phyloP scores from a whole-genome alignment of 1,284 basidiomycete species.

The Irpex rosettiformis region DNA sequence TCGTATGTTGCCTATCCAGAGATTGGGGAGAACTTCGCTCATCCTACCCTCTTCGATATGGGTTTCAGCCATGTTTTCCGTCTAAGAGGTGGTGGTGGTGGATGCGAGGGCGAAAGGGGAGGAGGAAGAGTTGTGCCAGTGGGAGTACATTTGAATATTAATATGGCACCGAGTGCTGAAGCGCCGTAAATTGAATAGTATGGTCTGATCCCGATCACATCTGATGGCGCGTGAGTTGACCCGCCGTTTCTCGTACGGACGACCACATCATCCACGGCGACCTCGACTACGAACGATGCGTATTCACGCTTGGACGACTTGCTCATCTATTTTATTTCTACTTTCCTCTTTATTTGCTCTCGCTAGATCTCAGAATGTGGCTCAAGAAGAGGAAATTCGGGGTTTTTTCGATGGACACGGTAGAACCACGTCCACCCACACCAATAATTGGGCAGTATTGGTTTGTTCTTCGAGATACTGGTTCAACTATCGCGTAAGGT shows the following conservation, averaged over 20 bases:
- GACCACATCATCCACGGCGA: background rate
- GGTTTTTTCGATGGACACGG: constrained; percentile 22
- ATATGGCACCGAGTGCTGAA: background rate
- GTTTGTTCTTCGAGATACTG: constrained; percentile 94
- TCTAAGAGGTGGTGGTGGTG: background rate
- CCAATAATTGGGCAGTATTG: constrained; percentile 98
- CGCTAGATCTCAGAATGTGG: constrained; percentile 5
- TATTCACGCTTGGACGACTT: background rate
- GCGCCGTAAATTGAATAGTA: background rate
- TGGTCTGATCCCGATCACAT: constrained; percentile 7
- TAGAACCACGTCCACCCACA: constrained; percentile 59
- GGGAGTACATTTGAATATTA: background rate
- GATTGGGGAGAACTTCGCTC: constrained; percentile 17
- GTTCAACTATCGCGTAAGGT: constrained; percentile 94
- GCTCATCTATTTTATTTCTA: background rate
- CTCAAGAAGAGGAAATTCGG: constrained; percentile 11
- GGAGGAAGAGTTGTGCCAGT: background rate
- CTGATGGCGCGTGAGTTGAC: background rate
- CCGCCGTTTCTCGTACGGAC: background rate
- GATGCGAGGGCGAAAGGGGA: background rate
- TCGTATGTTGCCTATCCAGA: constrained; percentile 17
- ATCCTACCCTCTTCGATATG: background rate
- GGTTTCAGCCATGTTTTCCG: background rate
- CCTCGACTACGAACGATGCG: background rate
- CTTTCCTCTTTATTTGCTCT: background rate